A percentile compares a stretch with the other conserved stretches of the same genome.
Evolutionary conservation across 768 basidiomycete genomes (phyloP).

Genomic region (Albatrellus ellisii): DNA sequence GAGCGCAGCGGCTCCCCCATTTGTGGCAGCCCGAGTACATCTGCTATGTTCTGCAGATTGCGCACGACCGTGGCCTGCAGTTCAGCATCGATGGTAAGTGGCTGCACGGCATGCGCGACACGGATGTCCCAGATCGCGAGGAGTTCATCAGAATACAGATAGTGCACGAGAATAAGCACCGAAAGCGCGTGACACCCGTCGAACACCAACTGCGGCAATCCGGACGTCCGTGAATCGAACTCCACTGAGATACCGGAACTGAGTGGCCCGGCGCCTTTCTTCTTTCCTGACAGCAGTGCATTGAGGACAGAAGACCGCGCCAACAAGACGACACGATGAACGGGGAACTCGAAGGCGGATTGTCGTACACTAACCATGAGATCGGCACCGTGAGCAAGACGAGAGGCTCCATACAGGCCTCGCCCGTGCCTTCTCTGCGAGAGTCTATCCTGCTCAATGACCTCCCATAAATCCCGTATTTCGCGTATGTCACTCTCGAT

Average conservation of each 20-base stretch:
- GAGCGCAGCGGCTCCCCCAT: conserved; percentile 44
- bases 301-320: conserved; percentile 39
- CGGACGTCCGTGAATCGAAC: neutral
- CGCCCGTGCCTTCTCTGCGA: neutral
- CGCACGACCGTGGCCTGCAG: conserved; percentile 36
- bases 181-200: conserved; percentile 50
- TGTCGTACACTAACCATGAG: conserved; percentile 36
- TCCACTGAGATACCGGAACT: conserved; percentile 15
- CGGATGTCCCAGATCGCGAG: conserved; percentile 79
- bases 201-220: conserved; percentile 26
- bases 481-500: conserved; percentile 25
- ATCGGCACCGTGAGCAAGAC: conserved; percentile 46
- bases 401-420: conserved; percentile 1
- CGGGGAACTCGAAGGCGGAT: conserved; percentile 33
- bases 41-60: conserved; percentile 50
- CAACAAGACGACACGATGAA: conserved; percentile 53
- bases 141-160: conserved; percentile 81
- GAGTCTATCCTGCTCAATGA: conserved; percentile 6
- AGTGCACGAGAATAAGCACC: conserved; percentile 63
- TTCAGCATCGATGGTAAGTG: conserved; percentile 27
- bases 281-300: conserved; percentile 25
- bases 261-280: conserved; percentile 5
- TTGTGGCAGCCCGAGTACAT: conserved; percentile 40
- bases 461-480: conserved; percentile 16
- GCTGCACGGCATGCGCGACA: conserved; percentile 31